phyloP scores from a whole-genome alignment of 1,139 yeast genomes.

The Entelexis paramagnoliae region DNA sequence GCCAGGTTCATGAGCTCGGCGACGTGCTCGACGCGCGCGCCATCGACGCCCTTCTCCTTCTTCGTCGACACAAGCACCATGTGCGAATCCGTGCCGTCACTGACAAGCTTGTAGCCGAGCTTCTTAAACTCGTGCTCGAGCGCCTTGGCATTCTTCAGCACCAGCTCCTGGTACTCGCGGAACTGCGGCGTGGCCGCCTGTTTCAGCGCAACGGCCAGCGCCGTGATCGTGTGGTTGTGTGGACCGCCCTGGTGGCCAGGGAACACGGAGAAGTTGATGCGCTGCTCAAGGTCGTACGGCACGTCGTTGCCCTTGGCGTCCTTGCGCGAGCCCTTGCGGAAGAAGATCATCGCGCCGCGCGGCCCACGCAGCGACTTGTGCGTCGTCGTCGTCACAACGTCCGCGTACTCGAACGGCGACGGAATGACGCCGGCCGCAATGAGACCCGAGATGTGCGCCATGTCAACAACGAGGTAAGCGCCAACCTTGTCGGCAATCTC shows the following conservation, averaged over 20 bases:
- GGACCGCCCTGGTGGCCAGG: slow-evolving; percentile 99
- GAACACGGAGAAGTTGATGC: slow-evolving; percentile 90
- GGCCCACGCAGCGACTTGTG: slow-evolving; percentile 97
- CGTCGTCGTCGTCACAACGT: slow-evolving; percentile 92
- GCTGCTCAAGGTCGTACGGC: slow-evolving; percentile 74
- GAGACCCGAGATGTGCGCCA: slow-evolving; percentile 95
- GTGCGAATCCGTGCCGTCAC: slow-evolving; percentile 92
- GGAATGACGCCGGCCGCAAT: slow-evolving; percentile 88
- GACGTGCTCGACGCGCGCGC: slow-evolving; percentile 90
- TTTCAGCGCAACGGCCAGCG: slow-evolving; percentile 85
- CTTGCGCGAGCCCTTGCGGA: slow-evolving; percentile 80
- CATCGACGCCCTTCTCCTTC: slow-evolving; percentile 69
- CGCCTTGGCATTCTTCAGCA: slow-evolving; percentile 65
- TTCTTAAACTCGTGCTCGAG: slow-evolving; percentile 60
- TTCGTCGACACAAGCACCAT: slow-evolving; percentile 77
- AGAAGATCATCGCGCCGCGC: slow-evolving; percentile 97
- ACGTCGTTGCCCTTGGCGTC: slow-evolving; percentile 79
- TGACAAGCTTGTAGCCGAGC: slow-evolving; percentile 69
- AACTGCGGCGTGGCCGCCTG: slow-evolving; percentile 83
- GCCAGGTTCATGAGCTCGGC: slow-evolving; percentile 87
- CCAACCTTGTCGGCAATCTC: slow-evolving; percentile 87
- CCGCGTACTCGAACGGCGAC: slow-evolving; percentile 89
- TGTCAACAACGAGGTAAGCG: slow-evolving; percentile 82
- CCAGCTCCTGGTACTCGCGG: slow-evolving; percentile 72
- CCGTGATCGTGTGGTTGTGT: slow-evolving; percentile 94